These are phyloP conservation scores for Coniosporium tulheliwenetii DNA, from an alignment of 2,329 filamentous ascomycete species.

Conservation along the genomic window DNA sequence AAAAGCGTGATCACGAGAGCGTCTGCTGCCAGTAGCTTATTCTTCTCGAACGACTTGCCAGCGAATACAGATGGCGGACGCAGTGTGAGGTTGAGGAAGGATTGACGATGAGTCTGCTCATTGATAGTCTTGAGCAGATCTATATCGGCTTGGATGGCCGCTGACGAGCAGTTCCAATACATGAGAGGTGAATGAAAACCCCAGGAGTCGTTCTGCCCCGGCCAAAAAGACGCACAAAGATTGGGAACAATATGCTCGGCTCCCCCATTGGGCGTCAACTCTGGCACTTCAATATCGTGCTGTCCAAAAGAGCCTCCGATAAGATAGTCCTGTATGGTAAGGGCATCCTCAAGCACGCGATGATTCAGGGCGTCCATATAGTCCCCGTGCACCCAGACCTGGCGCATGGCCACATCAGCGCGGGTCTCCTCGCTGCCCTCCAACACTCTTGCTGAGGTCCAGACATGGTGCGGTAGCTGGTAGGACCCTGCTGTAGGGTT, in stretches of 20 bases:
- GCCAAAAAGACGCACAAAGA: too few relatives aligned
- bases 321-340: slow-evolving; percentile 55
- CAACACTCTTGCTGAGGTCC: slow-evolving; percentile 58
- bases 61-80: slow-evolving; percentile 69
- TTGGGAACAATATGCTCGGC: too few relatives aligned
- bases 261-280: too few relatives aligned
- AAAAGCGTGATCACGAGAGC: slow-evolving; percentile 65
- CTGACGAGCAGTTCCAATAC: slow-evolving; percentile 58
- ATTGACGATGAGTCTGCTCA: slow-evolving; percentile 41
- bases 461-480: slow-evolving; percentile 63
- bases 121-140: slow-evolving; percentile 59
- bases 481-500: slow-evolving; percentile 57
- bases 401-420: slow-evolving; percentile 66
- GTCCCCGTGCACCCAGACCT: slow-evolving; percentile 66
- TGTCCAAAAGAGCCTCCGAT: slow-evolving; percentile 28
- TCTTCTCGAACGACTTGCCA: slow-evolving; percentile 59
- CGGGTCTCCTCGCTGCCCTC: slow-evolving; percentile 32
- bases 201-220: slow-evolving; percentile 33
- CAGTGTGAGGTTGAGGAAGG: slow-evolving; percentile 57
- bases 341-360: slow-evolving; percentile 47
- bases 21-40: slow-evolving; percentile 54
- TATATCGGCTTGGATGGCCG: slow-evolving; percentile 41
- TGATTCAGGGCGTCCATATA: slow-evolving; percentile 63
- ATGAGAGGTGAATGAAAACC: slow-evolving; percentile 71
- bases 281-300: too few relatives aligned